Base-by-base conservation (phyloP, 2,329 filamentous ascomycete species). In the Colletotrichum orchidophilum region DNA sequence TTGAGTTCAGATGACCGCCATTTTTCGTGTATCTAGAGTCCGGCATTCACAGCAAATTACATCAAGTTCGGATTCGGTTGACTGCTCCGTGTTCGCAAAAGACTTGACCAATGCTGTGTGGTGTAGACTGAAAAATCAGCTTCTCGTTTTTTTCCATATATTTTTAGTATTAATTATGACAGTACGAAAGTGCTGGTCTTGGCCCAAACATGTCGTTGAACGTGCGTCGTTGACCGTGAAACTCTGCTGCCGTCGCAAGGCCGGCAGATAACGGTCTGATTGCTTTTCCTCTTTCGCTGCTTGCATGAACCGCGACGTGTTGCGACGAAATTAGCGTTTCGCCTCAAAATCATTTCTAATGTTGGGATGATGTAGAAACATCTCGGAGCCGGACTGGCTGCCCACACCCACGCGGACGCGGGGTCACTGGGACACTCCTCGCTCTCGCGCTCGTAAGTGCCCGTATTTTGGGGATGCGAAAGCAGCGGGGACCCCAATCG, bases 291-390 rank as follows among this genome's bases (percentile, higher is more conserved):
- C 26, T 1, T 54, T 27, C n/a, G 9, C 59, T 31, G 9, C 31
- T 52, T 57, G 63, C 63, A 62, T 57, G 50, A 62, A 62, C 68
- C 50, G 42, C 26, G 24, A 58, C 29, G 21, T 39, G 57, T 67
- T 67, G 63, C 50, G 68, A 63, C 63, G 68, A 67, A 61, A 61
- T 67, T 46, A 11, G 57, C 42, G 63, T 71, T 71, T 71, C 63
- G 63, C 57, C 50, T 63, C 33, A 46, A 61, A 39, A 52, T 26
- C 27, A 11, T n/a, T n/a, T 2, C 18, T 46, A 18, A 46, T 1
- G 7, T 58, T 67, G 50, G 50, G 63, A 63, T 39, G 57, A 39
- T 53, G 24, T 65, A 61, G 31, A 65, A 54, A 57, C 54, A 42
- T 18, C 26, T 60, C 54, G 42, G 31, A 59, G 33, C 42, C 54